These are phyloP conservation scores for Chytriomyces sp. DNA, from an alignment of 192 early-diverging fungal genomes.

Conservation along the genomic window DNA sequence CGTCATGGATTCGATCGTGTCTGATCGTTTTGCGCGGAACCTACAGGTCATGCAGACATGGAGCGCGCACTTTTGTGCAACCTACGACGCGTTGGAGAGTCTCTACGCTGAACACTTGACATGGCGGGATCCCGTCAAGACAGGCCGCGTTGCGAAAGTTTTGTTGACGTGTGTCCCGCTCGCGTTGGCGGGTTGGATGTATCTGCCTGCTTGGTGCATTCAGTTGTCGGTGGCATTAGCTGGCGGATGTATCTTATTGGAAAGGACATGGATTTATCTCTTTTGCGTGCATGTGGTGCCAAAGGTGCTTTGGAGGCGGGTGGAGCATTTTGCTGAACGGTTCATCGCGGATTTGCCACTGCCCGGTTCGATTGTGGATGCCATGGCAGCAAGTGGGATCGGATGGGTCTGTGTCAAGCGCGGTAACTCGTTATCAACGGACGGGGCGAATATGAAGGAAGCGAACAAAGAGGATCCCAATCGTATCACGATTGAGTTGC, in stretches of 20 bases:
- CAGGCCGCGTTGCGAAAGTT: neutral
- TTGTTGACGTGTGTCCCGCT: neutral
- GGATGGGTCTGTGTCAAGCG: neutral
- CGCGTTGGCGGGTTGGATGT: neutral
- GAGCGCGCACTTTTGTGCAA: neutral
- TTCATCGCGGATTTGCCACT: neutral
- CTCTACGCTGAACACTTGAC: conserved; percentile 8
- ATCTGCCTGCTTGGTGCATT: conserved; percentile 11
- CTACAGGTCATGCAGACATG: conserved; percentile 8
- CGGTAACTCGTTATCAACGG: neutral
- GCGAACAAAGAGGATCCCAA: neutral
- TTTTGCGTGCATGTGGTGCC: conserved; percentile 7
- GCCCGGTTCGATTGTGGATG: conserved; percentile 21
- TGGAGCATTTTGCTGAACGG: neutral
- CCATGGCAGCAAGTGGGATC: neutral
- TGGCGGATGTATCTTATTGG: conserved; percentile 4
- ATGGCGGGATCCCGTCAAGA: conserved; percentile 17
- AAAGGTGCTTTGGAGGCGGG: conserved; percentile 13
- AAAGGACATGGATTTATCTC: conserved; percentile 8
- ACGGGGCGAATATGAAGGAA: neutral
- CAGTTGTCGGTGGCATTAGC: neutral
- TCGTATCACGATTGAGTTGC: conserved; percentile 8
- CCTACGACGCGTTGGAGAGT: neutral
- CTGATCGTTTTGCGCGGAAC: conserved; percentile 16
- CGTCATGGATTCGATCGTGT: neutral